Evolutionary conservation across 2,329 filamentous ascomycete species (phyloP).

Genomic region (Zymoseptoria tritici): DNA sequence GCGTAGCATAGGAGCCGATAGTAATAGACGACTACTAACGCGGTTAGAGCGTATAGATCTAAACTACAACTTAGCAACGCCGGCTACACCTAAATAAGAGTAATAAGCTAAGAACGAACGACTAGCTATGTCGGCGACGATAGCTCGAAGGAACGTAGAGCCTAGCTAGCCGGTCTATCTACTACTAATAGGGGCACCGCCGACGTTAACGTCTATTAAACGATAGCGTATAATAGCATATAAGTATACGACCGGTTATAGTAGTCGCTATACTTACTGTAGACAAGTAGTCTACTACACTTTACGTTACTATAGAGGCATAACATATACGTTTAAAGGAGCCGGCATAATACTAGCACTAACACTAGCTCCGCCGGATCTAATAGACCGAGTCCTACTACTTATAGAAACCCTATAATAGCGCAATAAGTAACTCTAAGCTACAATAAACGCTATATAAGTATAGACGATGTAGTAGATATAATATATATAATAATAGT

Average conservation of each 20-base stretch:
- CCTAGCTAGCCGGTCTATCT: background rate
- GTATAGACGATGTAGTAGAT: background rate
- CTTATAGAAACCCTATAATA: background rate
- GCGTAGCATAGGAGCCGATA: background rate
- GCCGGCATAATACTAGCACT: background rate
- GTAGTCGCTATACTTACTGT: background rate
- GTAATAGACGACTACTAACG: background rate
- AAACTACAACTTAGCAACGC: background rate
- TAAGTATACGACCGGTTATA: background rate
- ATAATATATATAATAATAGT: background rate
- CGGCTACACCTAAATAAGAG: background rate
- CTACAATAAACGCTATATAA: background rate
- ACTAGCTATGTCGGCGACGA: background rate
- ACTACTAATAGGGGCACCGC: background rate
- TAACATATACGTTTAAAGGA: background rate
- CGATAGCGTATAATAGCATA: background rate
- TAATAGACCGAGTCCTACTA: background rate
- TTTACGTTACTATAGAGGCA: background rate
- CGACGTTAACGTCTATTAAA: background rate
- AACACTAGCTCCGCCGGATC: background rate
- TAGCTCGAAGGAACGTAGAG: background rate
- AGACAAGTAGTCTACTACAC: background rate
- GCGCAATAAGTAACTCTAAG: background rate
- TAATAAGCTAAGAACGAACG: background rate
- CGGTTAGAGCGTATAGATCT: background rate